Evolutionary conservation across 495 filamentous ascomycete genomes (phyloP).

Genomic region (Penicillium lagena): DNA sequence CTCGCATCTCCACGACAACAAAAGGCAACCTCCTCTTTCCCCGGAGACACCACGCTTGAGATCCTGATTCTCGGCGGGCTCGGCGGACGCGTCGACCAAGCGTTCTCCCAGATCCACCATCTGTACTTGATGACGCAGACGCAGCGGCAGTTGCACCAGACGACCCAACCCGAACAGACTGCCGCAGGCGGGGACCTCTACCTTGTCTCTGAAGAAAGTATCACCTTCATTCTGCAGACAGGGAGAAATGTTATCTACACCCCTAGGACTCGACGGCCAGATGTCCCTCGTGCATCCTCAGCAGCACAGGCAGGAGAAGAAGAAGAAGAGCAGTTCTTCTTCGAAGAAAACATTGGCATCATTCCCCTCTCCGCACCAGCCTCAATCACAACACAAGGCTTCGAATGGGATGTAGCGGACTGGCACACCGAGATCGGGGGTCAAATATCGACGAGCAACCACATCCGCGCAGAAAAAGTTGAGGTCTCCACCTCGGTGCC

Average conservation of each 20-base stretch:
- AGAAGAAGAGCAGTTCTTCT: slow-evolving; percentile 11
- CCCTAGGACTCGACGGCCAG: slow-evolving; percentile 32
- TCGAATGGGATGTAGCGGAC: slow-evolving; percentile 83
- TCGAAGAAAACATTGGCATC: slow-evolving; percentile 72
- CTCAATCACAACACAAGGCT: slow-evolving; percentile 65
- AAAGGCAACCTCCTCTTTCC: background rate
- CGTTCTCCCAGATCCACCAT: slow-evolving; percentile 78
- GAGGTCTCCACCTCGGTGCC: slow-evolving; percentile 57
- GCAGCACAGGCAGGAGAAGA: background rate
- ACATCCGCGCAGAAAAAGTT: slow-evolving; percentile 54
- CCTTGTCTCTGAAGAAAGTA: slow-evolving; percentile 68
- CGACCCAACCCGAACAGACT: background rate
- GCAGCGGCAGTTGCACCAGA: background rate
- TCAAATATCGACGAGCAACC: slow-evolving; percentile 89
- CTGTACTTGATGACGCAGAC: slow-evolving; percentile 44
- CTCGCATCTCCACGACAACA: slow-evolving; percentile 12
- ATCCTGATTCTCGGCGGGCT: slow-evolving; percentile 76
- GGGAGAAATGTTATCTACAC: slow-evolving; percentile 67
- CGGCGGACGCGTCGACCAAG: slow-evolving; percentile 87
- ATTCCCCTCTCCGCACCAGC: slow-evolving; percentile 72
- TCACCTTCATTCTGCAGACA: slow-evolving; percentile 69
- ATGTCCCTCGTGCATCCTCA: background rate
- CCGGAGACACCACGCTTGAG: slow-evolving; percentile 18
- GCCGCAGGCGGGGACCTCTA: slow-evolving; percentile 43
- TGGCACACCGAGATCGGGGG: slow-evolving; percentile 80